phyloP scores from a whole-genome alignment of 2,329 filamentous ascomycete genomes.

The Apiospora arundinis region DNA sequence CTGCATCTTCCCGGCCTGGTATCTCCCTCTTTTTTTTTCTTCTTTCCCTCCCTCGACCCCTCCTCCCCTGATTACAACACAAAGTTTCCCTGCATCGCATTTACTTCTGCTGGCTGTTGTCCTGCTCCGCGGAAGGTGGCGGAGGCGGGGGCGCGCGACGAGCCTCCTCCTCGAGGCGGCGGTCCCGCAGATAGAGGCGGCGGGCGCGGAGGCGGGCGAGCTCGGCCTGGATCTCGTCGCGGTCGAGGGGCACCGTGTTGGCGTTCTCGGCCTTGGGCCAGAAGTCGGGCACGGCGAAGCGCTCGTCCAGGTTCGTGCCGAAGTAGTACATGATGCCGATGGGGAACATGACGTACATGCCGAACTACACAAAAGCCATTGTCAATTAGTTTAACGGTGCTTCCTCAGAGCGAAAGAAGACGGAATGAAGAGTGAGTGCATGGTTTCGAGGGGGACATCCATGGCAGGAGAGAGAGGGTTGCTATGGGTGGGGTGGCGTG shows the following conservation, averaged over 20 bases:
- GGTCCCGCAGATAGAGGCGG: slow-evolving; percentile 80
- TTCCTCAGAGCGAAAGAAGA: no score
- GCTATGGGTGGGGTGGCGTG: background rate
- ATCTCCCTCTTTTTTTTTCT: background rate
- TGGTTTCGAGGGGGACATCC: no score
- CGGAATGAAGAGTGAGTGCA: no score
- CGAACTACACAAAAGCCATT: slow-evolving; percentile 78
- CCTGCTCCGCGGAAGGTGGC: slow-evolving; percentile 32
- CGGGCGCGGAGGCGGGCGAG: slow-evolving; percentile 71
- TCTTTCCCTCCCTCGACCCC: slow-evolving; percentile 20
- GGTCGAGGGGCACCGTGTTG: slow-evolving; percentile 77
- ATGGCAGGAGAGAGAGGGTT: no score
- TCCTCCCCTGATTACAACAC: no score
- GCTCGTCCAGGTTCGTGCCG: slow-evolving; percentile 93
- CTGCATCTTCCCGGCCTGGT: no score
- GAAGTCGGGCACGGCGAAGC: slow-evolving; percentile 88
- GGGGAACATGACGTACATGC: slow-evolving; percentile 98
- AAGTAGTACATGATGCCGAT: slow-evolving; percentile 99
- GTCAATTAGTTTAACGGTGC: no score
- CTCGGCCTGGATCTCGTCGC: slow-evolving; percentile 84
- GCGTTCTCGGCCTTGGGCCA: slow-evolving; percentile 86
- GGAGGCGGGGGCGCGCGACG: slow-evolving; percentile 31
- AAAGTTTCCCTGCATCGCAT: no score
- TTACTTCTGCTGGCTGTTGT: slow-evolving; percentile 20
- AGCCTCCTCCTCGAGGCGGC: slow-evolving; percentile 49